These are phyloP conservation scores for Phycomyces blakesleeanus DNA, from an alignment of 192 early-diverging fungal genomes.

Conservation along the genomic window DNA sequence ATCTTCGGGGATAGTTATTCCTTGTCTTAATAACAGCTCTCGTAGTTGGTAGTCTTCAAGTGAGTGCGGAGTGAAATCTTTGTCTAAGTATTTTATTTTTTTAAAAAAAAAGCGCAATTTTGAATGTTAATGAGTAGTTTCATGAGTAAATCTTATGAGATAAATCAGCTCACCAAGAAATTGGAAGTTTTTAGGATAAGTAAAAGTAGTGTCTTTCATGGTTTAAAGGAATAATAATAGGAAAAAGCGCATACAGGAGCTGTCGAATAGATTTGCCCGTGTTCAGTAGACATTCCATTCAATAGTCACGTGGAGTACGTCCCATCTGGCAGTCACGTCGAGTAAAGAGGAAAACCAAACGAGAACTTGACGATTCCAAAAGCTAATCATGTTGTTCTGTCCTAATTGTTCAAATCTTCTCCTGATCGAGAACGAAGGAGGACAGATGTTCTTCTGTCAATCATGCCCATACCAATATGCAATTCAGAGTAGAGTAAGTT, in stretches of 20 bases:
- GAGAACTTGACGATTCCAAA: neutral
- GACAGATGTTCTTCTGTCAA: constrained; percentile 73
- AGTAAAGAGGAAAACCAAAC: neutral
- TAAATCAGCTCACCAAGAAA: too few relatives aligned
- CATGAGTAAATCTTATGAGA: too few relatives aligned
- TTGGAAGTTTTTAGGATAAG: too few relatives aligned
- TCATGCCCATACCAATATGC: constrained; percentile 85
- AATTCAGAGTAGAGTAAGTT: constrained; percentile 53
- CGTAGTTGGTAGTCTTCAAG: constrained; percentile 6
- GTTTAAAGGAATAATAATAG: too few relatives aligned
- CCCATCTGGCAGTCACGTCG: neutral
- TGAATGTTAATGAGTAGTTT: too few relatives aligned
- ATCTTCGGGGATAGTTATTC: neutral
- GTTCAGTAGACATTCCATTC: too few relatives aligned
- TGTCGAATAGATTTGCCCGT: too few relatives aligned
- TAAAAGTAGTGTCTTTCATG: too few relatives aligned
- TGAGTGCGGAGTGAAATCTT: neutral
- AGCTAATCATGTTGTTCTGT: constrained; percentile 75
- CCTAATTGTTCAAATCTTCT: constrained; percentile 85
- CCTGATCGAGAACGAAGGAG: constrained; percentile 62
- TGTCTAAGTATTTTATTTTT: neutral
- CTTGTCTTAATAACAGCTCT: neutral
- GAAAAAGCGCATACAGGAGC: too few relatives aligned
- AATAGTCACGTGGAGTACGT: too few relatives aligned
- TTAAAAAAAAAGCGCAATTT: too few relatives aligned